phyloP scores from a whole-genome alignment of 2,329 filamentous ascomycete species.

The Nemania serpens region DNA sequence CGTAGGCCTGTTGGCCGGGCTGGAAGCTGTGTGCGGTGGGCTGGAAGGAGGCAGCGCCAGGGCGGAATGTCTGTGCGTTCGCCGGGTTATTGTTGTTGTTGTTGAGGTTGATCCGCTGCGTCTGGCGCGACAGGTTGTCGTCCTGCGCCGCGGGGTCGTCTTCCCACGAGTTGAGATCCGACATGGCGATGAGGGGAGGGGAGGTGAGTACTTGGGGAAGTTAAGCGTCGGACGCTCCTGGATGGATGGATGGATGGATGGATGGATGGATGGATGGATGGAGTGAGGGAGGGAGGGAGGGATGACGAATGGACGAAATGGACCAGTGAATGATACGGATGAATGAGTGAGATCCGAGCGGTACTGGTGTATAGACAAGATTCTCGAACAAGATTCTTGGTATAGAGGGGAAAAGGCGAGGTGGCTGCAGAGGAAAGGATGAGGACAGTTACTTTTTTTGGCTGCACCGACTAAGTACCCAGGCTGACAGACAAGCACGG shows the following conservation, averaged over 20 bases:
- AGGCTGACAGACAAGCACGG: no score
- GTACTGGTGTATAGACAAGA: no score
- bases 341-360: no score
- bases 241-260: not conserved
- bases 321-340: no score
- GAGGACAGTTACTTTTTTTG: no score
- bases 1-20: conserved; percentile 70
- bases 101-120: conserved; percentile 77
- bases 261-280: not conserved
- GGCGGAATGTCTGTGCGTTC: conserved; percentile 62
- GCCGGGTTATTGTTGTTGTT: conserved; percentile 56
- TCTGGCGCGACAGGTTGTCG: conserved; percentile 76
- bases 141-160: conserved; percentile 81
- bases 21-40: conserved; percentile 73
- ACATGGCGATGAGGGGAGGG: conserved; percentile 61
- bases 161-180: conserved; percentile 94
- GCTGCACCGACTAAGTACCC: no score
- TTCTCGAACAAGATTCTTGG: no score
- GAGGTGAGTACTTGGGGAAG: no score
- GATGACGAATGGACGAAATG: not conserved
- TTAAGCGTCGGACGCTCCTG: conserved; percentile 20
- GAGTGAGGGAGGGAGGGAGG: not conserved
- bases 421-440: no score
- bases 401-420: no score
- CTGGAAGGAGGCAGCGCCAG: conserved; percentile 72